phyloP scores from a whole-genome alignment of 495 filamentous ascomycete species.

The Xylaria scruposa region DNA sequence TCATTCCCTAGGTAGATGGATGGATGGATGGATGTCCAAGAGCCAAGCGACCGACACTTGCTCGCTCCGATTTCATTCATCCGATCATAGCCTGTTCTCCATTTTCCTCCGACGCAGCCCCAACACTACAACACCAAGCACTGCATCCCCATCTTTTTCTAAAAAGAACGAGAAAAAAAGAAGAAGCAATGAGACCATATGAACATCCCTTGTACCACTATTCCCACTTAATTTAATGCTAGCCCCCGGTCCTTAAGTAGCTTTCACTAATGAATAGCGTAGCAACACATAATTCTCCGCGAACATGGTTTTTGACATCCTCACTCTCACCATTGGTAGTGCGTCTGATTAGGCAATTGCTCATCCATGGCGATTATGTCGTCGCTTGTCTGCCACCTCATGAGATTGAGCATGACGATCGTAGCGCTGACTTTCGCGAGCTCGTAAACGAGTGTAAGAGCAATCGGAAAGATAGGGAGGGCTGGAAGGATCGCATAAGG shows the following conservation, averaged over 20 bases:
- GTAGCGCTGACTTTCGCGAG: slow-evolving; percentile 61
- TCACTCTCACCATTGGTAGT: slow-evolving; percentile 79
- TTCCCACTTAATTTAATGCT: slow-evolving; percentile 20
- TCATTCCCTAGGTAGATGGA: slow-evolving; percentile 23
- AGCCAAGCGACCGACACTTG: slow-evolving; percentile 9
- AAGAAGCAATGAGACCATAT: not conserved
- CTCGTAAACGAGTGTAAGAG: slow-evolving; percentile 66
- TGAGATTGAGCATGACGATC: slow-evolving; percentile 67
- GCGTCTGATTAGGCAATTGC: slow-evolving; percentile 72
- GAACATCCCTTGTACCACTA: not conserved
- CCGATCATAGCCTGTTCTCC: slow-evolving; percentile 1
- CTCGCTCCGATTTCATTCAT: not conserved
- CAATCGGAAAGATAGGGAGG: slow-evolving; percentile 58
- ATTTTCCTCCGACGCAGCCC: not conserved
- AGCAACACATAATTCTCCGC: slow-evolving; percentile 65
- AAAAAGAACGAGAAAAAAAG: not conserved
- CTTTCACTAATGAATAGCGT: slow-evolving; percentile 48
- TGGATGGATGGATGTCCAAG: slow-evolving; percentile 11
- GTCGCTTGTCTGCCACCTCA: slow-evolving; percentile 75
- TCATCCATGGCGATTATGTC: slow-evolving; percentile 86
- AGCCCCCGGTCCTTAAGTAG: slow-evolving; percentile 18
- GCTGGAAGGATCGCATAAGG: slow-evolving; percentile 64
- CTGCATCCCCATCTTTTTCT: slow-evolving; percentile 7
- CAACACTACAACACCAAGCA: not conserved
- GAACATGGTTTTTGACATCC: slow-evolving; percentile 89